Base-by-base conservation (phyloP, 306 rosid species). In the Arachis hypogaea region DNA sequence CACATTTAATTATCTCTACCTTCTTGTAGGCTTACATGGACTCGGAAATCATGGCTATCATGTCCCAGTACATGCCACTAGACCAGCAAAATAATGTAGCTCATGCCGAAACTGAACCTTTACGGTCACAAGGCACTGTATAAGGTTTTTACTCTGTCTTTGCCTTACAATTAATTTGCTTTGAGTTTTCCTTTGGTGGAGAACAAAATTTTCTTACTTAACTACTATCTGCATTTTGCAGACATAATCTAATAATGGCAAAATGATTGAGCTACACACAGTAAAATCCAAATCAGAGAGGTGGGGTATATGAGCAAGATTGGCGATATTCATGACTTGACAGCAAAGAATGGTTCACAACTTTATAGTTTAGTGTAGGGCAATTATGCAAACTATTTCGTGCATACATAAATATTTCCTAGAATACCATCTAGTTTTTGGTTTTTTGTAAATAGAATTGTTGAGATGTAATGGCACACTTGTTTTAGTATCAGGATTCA, bases 51-150 rank as follows among this genome's bases (percentile, higher is more conserved):
- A 91, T 85, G 98, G 84, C 98, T 58, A 93, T 93, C 80, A 91
- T 93, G 98, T 89, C 97, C 54, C 97, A 93, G 33, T 93, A 93
- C 90, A 93, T 93, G 98, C 98, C 97, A 51, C 72, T 93, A 2
- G 98, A 93, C 76, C 81, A 93, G 68, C 88, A 84, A 12, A 78
- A 83, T 11, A 83, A 81, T 47, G 86, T 82, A 64, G 92, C 81
- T 72, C 96, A 80, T 5, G 54, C 66, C 2, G 97, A 88, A 66
- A 47, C 86, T 51, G 89, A 91, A 60, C 91, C 92, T n/a, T 76
- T 85, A 62, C 80, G 92, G 44, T 88, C 58, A 60, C 85, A 66
- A 62, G 84, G 79, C 71, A 65, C 88, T 6, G 91, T 84, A n/a
- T 76, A 63, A 86, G 89, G 93, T 86, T 63, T 47, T 71, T 29